These are phyloP conservation scores for Globisporangium mamillatum DNA, from an alignment of 352 stramenopile genomes.

Conservation along the genomic window DNA sequence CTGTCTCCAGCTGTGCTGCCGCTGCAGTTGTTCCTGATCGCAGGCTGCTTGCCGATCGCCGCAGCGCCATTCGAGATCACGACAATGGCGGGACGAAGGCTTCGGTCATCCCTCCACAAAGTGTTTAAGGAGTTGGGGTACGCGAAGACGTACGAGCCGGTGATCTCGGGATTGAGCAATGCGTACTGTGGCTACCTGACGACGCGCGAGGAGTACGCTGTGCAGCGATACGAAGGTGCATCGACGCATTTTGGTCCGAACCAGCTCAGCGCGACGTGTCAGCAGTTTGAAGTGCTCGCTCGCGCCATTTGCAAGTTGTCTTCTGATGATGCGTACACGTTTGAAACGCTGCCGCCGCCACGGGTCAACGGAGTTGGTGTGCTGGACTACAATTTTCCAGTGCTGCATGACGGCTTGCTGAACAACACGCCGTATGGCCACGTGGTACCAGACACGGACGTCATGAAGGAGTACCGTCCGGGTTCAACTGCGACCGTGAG, in stretches of 20 bases:
- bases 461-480: conserved; percentile 35
- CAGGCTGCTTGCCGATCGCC: conserved; percentile 51
- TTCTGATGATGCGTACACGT: conserved; percentile 7
- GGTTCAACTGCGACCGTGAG: conserved; percentile 50
- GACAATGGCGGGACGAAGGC: conserved; percentile 76
- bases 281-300: conserved; percentile 76
- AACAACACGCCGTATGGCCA: conserved; percentile 45
- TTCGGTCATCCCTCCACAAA: conserved; percentile 40
- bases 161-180: conserved; percentile 78
- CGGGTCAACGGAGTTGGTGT: conserved; percentile 60
- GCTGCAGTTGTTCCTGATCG: conserved; percentile 70
- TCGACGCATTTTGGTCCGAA: conserved; percentile 88
- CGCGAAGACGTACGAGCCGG: conserved; percentile 28
- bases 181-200: conserved; percentile 86
- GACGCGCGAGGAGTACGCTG: conserved; percentile 81
- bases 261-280: conserved; percentile 71
- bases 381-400: conserved; percentile 73
- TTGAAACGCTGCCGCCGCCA: conserved; percentile 34
- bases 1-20: conserved; percentile 70
- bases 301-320: conserved; percentile 23
- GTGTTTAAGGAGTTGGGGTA: conserved; percentile 26
- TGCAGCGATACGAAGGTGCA: conserved; percentile 88
- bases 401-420: conserved; percentile 64
- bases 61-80: conserved; percentile 82
- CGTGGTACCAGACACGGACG: conserved; percentile 44